Conservation (phyloP, 2,329 filamentous ascomycete genomes). For the Elsinoe necatrix region DNA sequence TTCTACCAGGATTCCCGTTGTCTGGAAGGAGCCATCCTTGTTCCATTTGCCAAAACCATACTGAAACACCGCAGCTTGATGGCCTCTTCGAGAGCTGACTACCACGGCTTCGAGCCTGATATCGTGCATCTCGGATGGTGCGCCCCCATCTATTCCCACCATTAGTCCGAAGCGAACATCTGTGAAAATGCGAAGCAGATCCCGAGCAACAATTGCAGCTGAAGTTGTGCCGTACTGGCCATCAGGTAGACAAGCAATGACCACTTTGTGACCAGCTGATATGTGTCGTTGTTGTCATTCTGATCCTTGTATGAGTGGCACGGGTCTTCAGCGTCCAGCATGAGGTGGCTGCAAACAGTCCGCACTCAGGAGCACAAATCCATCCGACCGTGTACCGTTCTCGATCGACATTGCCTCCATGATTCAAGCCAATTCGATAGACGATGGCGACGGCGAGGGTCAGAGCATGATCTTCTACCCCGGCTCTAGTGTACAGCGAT, state of each 20-base stretch:
- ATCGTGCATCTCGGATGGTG: constrained; percentile 19
- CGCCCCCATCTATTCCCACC: constrained; percentile 24
- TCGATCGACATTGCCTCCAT: not conserved
- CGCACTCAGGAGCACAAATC: not conserved
- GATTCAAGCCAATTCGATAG: not conserved
- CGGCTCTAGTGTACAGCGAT: too few species aligned
- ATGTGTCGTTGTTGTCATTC: constrained; percentile 19
- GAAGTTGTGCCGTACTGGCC: constrained; percentile 19
- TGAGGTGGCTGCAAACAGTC: not conserved
- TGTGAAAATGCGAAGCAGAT: constrained; percentile 18
- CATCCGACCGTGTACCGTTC: not conserved
- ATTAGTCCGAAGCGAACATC: constrained; percentile 18
- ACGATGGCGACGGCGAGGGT: too few species aligned
- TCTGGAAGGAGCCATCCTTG: constrained; percentile 14
- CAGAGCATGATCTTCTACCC: too few species aligned
- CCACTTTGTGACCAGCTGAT: constrained; percentile 22
- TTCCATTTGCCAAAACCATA: constrained; percentile 23
- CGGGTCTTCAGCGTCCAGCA: not conserved
- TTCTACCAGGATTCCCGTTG: constrained; percentile 19
- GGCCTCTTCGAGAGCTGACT: constrained; percentile 20
- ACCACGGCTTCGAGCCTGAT: constrained; percentile 26
- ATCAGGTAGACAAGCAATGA: constrained; percentile 21
- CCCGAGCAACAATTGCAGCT: constrained; percentile 18
- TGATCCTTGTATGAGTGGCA: not conserved
- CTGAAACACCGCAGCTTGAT: constrained; percentile 23